These are phyloP conservation scores for Poa pratensis DNA, from an alignment of 176 grass and related monocot species.

Conservation along the genomic window DNA sequence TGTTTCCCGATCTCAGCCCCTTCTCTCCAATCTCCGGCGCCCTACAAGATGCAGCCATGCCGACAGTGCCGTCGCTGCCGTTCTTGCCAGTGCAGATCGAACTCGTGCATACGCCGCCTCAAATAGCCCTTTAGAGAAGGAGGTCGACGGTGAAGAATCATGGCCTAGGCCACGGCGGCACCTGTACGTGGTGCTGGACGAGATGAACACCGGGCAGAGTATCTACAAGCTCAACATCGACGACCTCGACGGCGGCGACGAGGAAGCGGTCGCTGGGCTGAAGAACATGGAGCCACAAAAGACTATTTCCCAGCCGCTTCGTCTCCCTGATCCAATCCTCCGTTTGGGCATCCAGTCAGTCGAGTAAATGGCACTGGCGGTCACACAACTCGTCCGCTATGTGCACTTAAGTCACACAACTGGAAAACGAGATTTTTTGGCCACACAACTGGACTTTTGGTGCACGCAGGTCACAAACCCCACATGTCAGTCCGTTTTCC, in stretches of 20 bases:
- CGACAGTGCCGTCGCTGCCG: not conserved
- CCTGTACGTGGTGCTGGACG: not conserved
- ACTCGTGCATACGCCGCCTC: not conserved
- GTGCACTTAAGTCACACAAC: no score
- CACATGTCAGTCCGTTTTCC: no score
- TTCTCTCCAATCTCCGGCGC: not conserved
- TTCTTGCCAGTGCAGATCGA: not conserved
- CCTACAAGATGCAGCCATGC: not conserved
- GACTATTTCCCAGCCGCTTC: no score
- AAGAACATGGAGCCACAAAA: no score
- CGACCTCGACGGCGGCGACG: not conserved
- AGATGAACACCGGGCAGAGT: not conserved
- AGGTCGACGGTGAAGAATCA: not conserved
- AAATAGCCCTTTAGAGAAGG: not conserved
- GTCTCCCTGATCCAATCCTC: not conserved
- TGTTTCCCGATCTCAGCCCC: not conserved
- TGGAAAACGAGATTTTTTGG: no score
- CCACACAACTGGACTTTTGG: no score
- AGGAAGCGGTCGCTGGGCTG: not conserved
- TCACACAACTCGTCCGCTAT: no score
- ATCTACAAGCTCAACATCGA: not conserved
- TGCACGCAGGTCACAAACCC: no score
- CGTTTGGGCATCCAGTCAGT: not conserved
- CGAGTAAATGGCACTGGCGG: no score
- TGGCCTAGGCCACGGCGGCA: not conserved